Base-by-base conservation (phyloP, 2,329 filamentous ascomycete genomes). In the Colletotrichum sp. region DNA sequence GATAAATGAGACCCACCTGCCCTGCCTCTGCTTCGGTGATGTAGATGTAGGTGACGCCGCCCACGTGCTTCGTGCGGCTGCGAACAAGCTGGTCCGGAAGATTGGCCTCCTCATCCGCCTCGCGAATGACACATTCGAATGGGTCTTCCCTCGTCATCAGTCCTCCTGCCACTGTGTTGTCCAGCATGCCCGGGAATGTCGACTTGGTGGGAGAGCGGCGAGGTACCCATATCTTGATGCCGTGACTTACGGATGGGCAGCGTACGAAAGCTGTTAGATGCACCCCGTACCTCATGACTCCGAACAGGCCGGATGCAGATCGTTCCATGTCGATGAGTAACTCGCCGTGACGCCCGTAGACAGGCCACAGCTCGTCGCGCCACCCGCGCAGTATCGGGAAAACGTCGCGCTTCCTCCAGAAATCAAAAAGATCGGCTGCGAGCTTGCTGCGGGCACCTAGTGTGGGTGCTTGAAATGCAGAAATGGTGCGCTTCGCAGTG, bases 141-240 rank as follows among this genome's bases (percentile, higher is more conserved):
- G 94, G 93, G 27, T 88, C 88, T 82, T 98, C 96, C 16, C 93
- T 93, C 1, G 94, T 94, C 81, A 93, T 92, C 77, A 98, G 92
- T 0, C 95, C 90, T n/a, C 90, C 90, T 0, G 96, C 97, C 8
- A 98, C 97, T 2, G 95, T 95, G 82, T 98, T 99, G 83, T 99
- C 97, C 77, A 99, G 87, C 90, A 98, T 96, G n/a, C 93, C 90
- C 0, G 93, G 93, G 80, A 96, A 99, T 0, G 95, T 98, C 77
- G 94, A 91, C 86, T 98, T 99, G 72, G 87, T 90, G 65, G 87
- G 87, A 15, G 95, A 90, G 12, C 97, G 89, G 59, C 92, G 90
- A 5, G 97, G 94, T 3, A 98, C 90, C 96, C 97, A 98, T 54
- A 99, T 87, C 79, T 91, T 93, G 58, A 98, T 84, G 21, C 92